Evolutionary conservation across 2,329 filamentous ascomycete genomes (phyloP).

Genomic region (Shiraia bambusicola): DNA sequence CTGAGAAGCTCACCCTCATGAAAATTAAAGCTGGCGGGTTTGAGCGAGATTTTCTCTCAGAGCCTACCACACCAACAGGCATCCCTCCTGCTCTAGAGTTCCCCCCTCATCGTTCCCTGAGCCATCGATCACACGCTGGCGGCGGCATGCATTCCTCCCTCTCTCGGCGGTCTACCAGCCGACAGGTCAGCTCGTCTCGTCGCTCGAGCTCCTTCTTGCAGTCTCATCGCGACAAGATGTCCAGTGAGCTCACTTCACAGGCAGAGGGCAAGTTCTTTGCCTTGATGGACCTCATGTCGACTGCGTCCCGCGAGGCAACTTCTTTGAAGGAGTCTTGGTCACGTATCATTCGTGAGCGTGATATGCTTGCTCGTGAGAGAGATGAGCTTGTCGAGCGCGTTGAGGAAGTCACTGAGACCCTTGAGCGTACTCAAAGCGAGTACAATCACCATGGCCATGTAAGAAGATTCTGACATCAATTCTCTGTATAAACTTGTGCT

Average conservation of each 20-base stretch:
- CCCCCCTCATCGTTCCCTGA: neutral
- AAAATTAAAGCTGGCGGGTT: constrained; percentile 24
- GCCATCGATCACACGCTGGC: constrained; percentile 5
- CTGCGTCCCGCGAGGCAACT: constrained; percentile 24
- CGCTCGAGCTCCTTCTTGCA: constrained; percentile 25
- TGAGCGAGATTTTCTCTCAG: constrained; percentile 25
- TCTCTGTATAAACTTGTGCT: no score
- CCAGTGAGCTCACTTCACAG: constrained; percentile 25
- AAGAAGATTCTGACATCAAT: no score
- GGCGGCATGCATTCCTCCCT: constrained; percentile 8
- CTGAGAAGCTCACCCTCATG: constrained; percentile 26
- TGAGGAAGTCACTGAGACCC: constrained; percentile 25
- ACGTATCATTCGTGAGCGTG: constrained; percentile 29
- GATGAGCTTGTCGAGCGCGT: constrained; percentile 21
- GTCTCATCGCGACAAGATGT: constrained; percentile 29
- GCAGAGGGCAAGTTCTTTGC: constrained; percentile 31
- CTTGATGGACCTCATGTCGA: constrained; percentile 32
- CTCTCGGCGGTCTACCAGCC: constrained; percentile 15
- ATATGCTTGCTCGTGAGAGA: constrained; percentile 20
- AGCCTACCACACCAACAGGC: constrained; percentile 20
- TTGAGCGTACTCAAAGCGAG: constrained; percentile 26
- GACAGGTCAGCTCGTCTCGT: constrained; percentile 20
- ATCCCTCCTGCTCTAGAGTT: constrained; percentile 14
- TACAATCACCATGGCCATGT: constrained; percentile 21
- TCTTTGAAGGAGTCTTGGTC: constrained; percentile 30